These are phyloP conservation scores for Jatropha multifida DNA, from an alignment of 441 rosid genomes.

Conservation along the genomic window DNA sequence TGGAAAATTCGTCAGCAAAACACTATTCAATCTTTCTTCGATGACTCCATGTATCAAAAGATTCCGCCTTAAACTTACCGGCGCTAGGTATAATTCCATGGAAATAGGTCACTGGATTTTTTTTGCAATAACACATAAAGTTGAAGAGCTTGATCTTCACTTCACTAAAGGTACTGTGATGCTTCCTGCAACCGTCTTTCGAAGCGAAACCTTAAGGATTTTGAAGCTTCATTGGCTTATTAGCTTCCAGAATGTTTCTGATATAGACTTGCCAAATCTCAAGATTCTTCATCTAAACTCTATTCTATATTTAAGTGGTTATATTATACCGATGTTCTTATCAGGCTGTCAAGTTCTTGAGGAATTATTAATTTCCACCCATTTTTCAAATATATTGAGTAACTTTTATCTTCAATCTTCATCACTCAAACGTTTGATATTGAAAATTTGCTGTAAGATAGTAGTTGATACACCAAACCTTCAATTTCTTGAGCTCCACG, in stretches of 20 bases:
- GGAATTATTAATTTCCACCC: neutral
- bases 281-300: neutral
- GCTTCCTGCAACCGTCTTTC: neutral
- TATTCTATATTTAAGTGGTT: neutral
- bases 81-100: no score
- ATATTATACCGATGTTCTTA: neutral
- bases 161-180: neutral
- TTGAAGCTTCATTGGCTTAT: neutral
- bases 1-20: no score
- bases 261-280: neutral
- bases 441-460: neutral
- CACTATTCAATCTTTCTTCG: no score
- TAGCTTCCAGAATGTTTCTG: neutral
- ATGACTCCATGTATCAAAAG: no score
- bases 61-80: no score
- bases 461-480: constrained; percentile 1
- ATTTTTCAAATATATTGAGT: no score
- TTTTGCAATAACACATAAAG: no score
- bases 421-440: no score
- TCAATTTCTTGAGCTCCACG: neutral
- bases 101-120: no score
- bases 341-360: constrained; percentile 9
- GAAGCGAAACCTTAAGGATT: neutral
- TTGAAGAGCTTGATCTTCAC: no score
- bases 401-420: no score